These are phyloP conservation scores for Phialophora expanda DNA, from an alignment of 2,329 filamentous ascomycete species.

Conservation along the genomic window DNA sequence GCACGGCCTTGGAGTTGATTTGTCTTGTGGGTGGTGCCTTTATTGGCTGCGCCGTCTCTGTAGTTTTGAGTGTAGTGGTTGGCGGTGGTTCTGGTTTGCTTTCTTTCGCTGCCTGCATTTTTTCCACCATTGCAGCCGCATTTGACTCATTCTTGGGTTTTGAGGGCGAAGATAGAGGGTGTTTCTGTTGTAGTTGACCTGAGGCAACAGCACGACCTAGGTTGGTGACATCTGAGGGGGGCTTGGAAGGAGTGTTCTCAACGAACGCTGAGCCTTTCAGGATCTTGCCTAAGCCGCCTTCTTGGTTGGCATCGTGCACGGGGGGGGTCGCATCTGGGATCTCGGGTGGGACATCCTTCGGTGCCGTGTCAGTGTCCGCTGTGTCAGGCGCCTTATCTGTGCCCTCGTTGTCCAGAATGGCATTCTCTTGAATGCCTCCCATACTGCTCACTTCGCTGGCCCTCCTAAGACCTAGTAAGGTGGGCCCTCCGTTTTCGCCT, in stretches of 20 bases:
- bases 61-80: slow-evolving; percentile 27
- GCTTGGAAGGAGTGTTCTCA: slow-evolving; percentile 30
- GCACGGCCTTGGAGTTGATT: slow-evolving; percentile 24
- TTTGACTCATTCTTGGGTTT: slow-evolving; percentile 29
- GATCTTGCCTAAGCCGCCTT: slow-evolving; percentile 39
- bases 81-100: slow-evolving; percentile 28
- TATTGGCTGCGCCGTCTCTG: slow-evolving; percentile 29
- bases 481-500: slow-evolving; percentile 48
- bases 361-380: slow-evolving; percentile 43
- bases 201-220: slow-evolving; percentile 23
- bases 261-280: slow-evolving; percentile 44
- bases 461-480: slow-evolving; percentile 50
- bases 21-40: slow-evolving; percentile 33
- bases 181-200: slow-evolving; percentile 23
- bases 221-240: slow-evolving; percentile 21
- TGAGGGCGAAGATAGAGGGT: slow-evolving; percentile 18
- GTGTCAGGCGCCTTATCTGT: slow-evolving; percentile 38
- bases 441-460: slow-evolving; percentile 44
- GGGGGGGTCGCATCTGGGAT: slow-evolving; percentile 1
- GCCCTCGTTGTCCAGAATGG: slow-evolving; percentile 16
- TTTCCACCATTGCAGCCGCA: slow-evolving; percentile 29
- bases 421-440: slow-evolving; percentile 39
- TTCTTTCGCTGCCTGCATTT: slow-evolving; percentile 24
- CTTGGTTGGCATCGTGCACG: slow-evolving; percentile 8
- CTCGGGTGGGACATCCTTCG: slow-evolving; percentile 13